Evolutionary conservation across 352 stramenopile species (phyloP).

Genomic region (Pythium sukuiense): DNA sequence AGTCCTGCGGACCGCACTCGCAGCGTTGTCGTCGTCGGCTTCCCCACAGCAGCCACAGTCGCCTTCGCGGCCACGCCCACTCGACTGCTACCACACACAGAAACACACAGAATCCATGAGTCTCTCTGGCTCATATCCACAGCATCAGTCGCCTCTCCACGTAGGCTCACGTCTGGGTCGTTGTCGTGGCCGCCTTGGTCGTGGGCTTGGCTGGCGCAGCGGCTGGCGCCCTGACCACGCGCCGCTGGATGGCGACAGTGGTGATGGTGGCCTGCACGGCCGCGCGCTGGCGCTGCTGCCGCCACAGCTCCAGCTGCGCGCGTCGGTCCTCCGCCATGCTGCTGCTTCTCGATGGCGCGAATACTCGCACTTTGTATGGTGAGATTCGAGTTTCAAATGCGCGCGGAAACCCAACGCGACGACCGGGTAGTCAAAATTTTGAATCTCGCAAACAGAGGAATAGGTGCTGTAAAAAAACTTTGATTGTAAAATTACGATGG

Average conservation of each 20-base stretch:
- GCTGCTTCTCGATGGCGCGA: background rate
- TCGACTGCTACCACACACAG: background rate
- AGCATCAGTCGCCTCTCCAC: background rate
- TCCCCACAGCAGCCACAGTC: background rate
- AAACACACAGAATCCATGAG: background rate
- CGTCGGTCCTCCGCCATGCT: conserved; percentile 57
- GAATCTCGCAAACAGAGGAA: background rate
- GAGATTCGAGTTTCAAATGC: conserved; percentile 24
- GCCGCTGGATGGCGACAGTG: conserved; percentile 26
- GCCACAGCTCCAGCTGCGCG: conserved; percentile 69
- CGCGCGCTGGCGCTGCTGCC: conserved; percentile 39
- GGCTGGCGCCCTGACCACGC: conserved; percentile 19
- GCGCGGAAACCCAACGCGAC: conserved; percentile 5
- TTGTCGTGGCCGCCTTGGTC: conserved; percentile 5
- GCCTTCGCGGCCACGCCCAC: background rate
- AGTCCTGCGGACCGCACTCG: background rate
- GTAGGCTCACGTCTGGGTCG: background rate
- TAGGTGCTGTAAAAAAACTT: too few relatives aligned
- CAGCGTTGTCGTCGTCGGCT: background rate
- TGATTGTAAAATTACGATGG: too few relatives aligned
- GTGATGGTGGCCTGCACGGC: background rate
- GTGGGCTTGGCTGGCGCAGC: too few relatives aligned
- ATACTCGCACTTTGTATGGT: too few relatives aligned
- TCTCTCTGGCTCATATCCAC: background rate
- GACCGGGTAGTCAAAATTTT: conserved; percentile 18